These are phyloP conservation scores for Erythrobasidium hasegawianum DNA, from an alignment of 1,284 basidiomycete genomes.

Conservation along the genomic window DNA sequence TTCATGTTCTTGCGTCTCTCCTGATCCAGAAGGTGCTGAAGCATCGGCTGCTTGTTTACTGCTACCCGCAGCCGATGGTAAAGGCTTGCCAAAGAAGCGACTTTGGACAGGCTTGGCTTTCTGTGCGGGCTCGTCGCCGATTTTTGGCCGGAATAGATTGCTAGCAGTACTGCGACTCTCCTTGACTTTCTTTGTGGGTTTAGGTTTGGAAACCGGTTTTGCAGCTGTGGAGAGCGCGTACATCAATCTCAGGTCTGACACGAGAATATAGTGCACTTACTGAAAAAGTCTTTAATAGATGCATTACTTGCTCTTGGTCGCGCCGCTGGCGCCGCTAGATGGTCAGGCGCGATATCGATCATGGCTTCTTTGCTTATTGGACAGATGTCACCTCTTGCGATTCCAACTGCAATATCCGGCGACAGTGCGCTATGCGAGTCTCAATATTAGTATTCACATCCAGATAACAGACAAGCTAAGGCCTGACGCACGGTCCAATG, in stretches of 20 bases:
- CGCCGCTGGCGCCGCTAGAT: neutral
- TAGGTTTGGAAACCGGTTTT: conserved; percentile 3
- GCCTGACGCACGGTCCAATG: conserved; percentile 57
- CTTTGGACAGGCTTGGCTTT: conserved; percentile 7
- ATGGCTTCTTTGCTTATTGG: conserved; percentile 70
- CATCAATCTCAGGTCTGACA: too few species aligned
- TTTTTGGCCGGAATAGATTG: too few species aligned
- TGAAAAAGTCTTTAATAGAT: conserved; percentile 25
- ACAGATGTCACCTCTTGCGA: conserved; percentile 73
- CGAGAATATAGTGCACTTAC: too few species aligned
- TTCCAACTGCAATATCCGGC: conserved; percentile 52
- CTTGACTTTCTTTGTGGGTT: conserved; percentile 4
- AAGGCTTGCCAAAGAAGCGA: conserved; percentile 11
- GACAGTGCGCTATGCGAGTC: conserved; percentile 46
- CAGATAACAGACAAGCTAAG: conserved; percentile 54
- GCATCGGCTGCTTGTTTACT: too few species aligned
- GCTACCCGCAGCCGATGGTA: too few species aligned
- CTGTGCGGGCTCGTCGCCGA: too few species aligned
- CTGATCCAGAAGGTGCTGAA: too few species aligned
- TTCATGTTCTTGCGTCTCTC: too few species aligned
- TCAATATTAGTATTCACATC: too few species aligned
- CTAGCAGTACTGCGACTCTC: too few species aligned
- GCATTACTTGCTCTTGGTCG: too few species aligned
- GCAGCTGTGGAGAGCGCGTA: too few species aligned
- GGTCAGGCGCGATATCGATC: conserved; percentile 67